Base-by-base conservation (phyloP, 345 rosid genomes). In the Citrus unshiu region DNA sequence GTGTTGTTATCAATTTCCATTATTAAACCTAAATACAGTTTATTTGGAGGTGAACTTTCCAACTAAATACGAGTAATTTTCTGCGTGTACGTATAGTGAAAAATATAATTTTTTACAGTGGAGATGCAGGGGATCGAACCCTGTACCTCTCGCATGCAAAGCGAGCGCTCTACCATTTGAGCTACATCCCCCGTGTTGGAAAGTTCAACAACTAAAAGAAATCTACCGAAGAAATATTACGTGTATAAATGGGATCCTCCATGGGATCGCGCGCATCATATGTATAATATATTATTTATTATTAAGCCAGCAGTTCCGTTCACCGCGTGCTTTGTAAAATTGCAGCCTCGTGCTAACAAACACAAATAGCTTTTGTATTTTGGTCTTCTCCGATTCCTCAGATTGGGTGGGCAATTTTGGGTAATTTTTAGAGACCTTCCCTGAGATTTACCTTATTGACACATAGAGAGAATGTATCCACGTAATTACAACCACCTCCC, bases 131-230 rank as follows among this genome's bases (percentile, higher is more conserved):
- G 89, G 65, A 90, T 93, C 96, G 92, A 93, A 89, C 93, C 88
- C 91, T 78, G 90, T 92, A 85, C 91, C 96, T 92, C 95, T 84
- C 94, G 91, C 92, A 92, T 92, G 95, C 98, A 90, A 93, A 89
- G 95, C 93, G 88, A 86, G 91, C 93, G 93, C 93, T 89, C 90
- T 86, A 90, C 70, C 70, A 66, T 66, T 66, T 66, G 70, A 66
- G 70, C 70, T 66, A 66, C 70, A 66, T 66, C 70, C 70, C 70
- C 70, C 1, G 0, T 49, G 19, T 13, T 46, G 3, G 0, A 21
- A 22, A 22, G 6, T 1, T 7, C 0, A 0, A 37, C 40, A 37
- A 7, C 9, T 37, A 7, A 37, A 37, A 1, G 0, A 0, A 37
- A 37, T 37, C 0, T 37, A 37, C 0, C 0, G 0, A 34, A 34